Evolutionary conservation across 2,329 filamentous ascomycete species (phyloP).

Genomic region (Aspergillus awamori): DNA sequence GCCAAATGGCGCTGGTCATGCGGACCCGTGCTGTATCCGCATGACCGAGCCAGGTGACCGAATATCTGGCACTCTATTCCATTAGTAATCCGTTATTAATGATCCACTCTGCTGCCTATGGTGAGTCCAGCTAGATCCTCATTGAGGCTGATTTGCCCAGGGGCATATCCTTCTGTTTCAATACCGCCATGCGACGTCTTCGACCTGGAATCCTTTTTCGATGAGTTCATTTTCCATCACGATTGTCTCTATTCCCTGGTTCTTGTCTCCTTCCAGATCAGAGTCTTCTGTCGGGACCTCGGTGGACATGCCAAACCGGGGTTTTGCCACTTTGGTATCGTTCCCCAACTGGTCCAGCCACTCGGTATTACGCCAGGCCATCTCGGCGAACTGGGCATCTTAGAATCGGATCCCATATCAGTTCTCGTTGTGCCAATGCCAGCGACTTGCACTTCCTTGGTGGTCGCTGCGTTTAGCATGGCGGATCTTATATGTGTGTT

Average conservation of each 20-base stretch:
- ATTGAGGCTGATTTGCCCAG: slow-evolving; percentile 27
- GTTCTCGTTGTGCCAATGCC: slow-evolving; percentile 3
- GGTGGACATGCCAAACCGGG: slow-evolving; percentile 24
- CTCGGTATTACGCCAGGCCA: neutral
- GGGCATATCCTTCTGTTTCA: slow-evolving; percentile 28
- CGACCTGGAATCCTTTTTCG: slow-evolving; percentile 24
- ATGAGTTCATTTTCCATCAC: slow-evolving; percentile 23
- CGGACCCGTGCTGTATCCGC: slow-evolving; percentile 23
- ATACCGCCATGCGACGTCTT: slow-evolving; percentile 30
- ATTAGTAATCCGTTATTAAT: slow-evolving; percentile 26
- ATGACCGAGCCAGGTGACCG: slow-evolving; percentile 29
- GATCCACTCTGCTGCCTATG: slow-evolving; percentile 27
- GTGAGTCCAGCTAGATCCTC: slow-evolving; percentile 30
- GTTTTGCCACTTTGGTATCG: slow-evolving; percentile 10
- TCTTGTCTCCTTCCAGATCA: slow-evolving; percentile 12
- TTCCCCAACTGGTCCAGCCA: neutral
- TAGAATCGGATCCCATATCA: slow-evolving; percentile 7
- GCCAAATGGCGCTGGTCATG: slow-evolving; percentile 25
- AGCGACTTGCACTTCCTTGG: neutral
- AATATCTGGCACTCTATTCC: slow-evolving; percentile 26
- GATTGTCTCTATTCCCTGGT: slow-evolving; percentile 20
- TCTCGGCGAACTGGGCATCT: slow-evolving; percentile 1
- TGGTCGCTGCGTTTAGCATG: slow-evolving; percentile 9
- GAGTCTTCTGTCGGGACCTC: slow-evolving; percentile 26
- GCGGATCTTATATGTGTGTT: slow-evolving; percentile 21